Base-by-base conservation (phyloP, 2,329 filamentous ascomycete genomes). In the Phialophora verrucosa region DNA sequence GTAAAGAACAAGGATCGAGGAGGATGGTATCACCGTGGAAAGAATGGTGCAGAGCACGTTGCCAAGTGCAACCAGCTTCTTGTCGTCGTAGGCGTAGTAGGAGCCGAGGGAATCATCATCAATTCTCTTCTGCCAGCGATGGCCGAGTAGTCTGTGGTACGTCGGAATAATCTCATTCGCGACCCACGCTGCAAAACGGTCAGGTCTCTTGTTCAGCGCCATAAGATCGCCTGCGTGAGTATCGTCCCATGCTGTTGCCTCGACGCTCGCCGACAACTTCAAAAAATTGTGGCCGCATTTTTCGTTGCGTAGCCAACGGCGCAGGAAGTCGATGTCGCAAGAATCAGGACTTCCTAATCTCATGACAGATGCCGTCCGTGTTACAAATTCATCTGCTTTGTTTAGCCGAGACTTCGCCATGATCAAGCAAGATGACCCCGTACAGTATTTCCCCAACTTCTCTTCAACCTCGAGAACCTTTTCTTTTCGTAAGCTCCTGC, bases 11-110 rank as follows among this genome's bases (percentile, higher is more conserved):
- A 64, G 14, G 32, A 64, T 64, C 11, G 55, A 64, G 20, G 27
- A 25, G 6, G 62, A 59, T 31, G 62, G 62, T 2, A 59, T 50
- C 17, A 64, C 6, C 2, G 55, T 27, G 7, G 62, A 64, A 38
- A 64, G 57, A 12, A 64, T n/a, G 31, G 57, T 64, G 55, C 62
- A 64, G 27, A 54, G 14, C 14, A 64, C 47, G 17, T 64, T 53
- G 4, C 62, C 62, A 3, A 59, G 14, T 17, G 38, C 38, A 12
- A 35, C 56, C 23, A 64, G 51, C 17, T 50, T n/a, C 12, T 29
- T 14, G 42, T 64, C 55, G 17, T 64, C 38, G 31, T 64, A 64
- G n/a, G 11, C 12, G 29, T 55, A 64, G 6, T 17, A 20, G 6
- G 42, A 14, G 14, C 57, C 62, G 35, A 64, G 55, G 10, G 20